These are phyloP conservation scores for Ceratobasidium sp. DNA, from an alignment of 1,284 basidiomycete species.

Conservation along the genomic window DNA sequence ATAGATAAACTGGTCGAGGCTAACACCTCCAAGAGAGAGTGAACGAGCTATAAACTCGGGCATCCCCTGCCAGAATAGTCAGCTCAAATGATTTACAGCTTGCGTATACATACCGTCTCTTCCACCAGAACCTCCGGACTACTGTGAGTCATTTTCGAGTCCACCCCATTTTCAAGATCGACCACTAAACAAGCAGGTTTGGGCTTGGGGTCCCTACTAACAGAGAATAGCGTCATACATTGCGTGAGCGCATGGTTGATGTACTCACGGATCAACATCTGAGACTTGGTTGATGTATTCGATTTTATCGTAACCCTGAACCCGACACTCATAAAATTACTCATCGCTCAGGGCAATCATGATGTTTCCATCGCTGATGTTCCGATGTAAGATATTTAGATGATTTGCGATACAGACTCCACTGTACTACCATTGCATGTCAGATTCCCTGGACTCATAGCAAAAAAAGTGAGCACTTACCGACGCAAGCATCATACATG, in stretches of 20 bases:
- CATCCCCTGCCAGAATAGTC: background rate
- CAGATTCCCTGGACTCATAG: no score
- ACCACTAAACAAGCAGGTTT: background rate
- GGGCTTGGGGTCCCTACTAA: no score
- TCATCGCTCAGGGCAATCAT: background rate
- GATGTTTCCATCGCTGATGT: conserved; percentile 14
- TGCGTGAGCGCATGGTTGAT: background rate
- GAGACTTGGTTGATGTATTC: conserved; percentile 7
- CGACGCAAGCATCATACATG: conserved; percentile 35
- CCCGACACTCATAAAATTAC: background rate
- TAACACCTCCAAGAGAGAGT: background rate
- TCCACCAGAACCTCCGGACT: background rate
- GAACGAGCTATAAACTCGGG: conserved; percentile 27
- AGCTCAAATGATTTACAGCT: no score
- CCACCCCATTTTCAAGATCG: conserved; percentile 14
- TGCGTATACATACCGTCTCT: background rate
- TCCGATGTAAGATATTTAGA: background rate
- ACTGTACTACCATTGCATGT: conserved; percentile 15
- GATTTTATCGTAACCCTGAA: background rate
- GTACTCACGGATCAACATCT: background rate
- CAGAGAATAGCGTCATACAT: no score
- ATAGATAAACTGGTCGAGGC: background rate
- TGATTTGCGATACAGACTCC: conserved; percentile 3
- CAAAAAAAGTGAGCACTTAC: background rate
- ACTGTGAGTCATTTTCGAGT: background rate